Base-by-base conservation (phyloP, 345 rosid genomes). In the Eucalyptus caleyi region DNA sequence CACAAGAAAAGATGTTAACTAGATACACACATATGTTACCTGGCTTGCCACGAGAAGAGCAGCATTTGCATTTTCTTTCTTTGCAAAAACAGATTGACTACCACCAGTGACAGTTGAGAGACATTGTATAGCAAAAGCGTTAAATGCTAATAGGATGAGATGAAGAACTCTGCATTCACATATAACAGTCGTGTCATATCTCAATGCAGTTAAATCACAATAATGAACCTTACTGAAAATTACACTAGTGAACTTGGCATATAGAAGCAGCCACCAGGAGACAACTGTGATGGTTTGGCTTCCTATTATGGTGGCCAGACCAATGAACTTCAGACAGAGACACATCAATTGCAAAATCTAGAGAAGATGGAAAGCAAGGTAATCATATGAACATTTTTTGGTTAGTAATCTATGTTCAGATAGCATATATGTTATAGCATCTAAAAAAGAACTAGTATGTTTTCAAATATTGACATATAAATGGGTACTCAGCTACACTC, bases 11-110 rank as follows among this genome's bases (percentile, higher is more conserved):
- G 23, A 62, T 23, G 50, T 56, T 9, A 50, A 37, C 45, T 34
- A 45, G 42, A 44, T 42, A 51, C 27, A 18, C 27, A 80, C 7
- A 30, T 59, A 32, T 50, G n/a, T 91, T 67, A 93, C 98, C 98
- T 97, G 99, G 93, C 99, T 97, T 88, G 99, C 93, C 67, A 96
- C 96, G 47, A 97, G 95, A 88, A 96, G 87, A 72, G 94, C 94
- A 87, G 98, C 99, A 50, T 69, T 88, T 47, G 91, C 92, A 92
- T 97, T 97, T 92, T 93, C 97, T 93, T 95, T 93, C 93, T 92
- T 91, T 50, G 94, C 89, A 88, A 94, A 95, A 89, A 91, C 90
- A 49, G 96, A 94, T 69, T 89, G 93, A 88, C 87, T 82, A 87
- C 91, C 93, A 80, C 95, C 97, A 69, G 95, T 91, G 90, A 92